Percentiles rank a stretch among this genome's conserved stretches.
These are phyloP conservation scores for Phytophthora hibernalis DNA, from an alignment of 352 stramenopile species.

Conservation along the genomic window DNA sequence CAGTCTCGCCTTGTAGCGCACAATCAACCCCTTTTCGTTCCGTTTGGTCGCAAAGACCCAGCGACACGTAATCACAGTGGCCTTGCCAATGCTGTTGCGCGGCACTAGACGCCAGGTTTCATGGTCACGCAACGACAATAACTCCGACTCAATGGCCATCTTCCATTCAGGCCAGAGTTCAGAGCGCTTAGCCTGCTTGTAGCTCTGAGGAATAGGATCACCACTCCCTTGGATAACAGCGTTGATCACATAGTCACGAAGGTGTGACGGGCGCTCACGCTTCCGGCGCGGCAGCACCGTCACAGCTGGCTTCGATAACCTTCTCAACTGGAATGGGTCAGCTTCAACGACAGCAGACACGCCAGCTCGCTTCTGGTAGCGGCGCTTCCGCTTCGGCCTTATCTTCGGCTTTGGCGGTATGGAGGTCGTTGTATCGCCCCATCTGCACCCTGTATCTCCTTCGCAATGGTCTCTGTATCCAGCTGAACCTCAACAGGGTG, in stretches of 20 bases:
- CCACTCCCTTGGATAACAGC: neutral
- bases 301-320: neutral
- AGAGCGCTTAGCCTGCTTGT: neutral
- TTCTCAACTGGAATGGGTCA: neutral
- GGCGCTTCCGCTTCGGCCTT: too few relatives aligned
- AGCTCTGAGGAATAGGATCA: too few relatives aligned
- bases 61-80: too few relatives aligned
- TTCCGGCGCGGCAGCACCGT: conserved; percentile 10
- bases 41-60: conserved; percentile 26
- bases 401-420: too few relatives aligned
- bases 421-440: too few relatives aligned
- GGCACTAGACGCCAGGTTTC: conserved; percentile 10
- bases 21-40: conserved; percentile 12
- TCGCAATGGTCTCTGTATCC: too few relatives aligned
- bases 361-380: neutral
- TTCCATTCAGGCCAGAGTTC: neutral
- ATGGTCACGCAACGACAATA: neutral
- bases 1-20: conserved; percentile 24
- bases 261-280: conserved; percentile 4
- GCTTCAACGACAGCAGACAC: too few relatives aligned
- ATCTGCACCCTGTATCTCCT: too few relatives aligned
- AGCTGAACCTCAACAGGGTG: too few relatives aligned
- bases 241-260: conserved; percentile 10
- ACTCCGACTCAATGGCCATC: conserved; percentile 1
- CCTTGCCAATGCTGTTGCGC: neutral